These are phyloP conservation scores for Allomyces arbusculus DNA, from an alignment of 192 early-diverging fungal genomes.

Conservation along the genomic window DNA sequence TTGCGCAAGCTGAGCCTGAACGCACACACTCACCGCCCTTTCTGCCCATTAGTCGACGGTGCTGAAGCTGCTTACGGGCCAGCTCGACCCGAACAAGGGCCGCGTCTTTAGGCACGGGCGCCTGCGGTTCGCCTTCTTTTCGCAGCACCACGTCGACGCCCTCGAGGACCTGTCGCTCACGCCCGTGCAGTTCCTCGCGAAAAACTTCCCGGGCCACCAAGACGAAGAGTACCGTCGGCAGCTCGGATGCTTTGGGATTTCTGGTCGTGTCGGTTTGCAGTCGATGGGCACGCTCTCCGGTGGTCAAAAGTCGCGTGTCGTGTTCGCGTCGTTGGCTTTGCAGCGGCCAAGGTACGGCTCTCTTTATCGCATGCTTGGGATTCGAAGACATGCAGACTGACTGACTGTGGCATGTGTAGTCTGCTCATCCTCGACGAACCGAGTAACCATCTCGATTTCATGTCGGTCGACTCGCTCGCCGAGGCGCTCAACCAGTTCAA, in stretches of 20 bases:
- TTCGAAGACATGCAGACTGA: too few species aligned
- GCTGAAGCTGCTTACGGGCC: slow-evolving; percentile 73
- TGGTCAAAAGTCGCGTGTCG: slow-evolving; percentile 79
- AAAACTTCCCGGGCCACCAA: slow-evolving; percentile 67
- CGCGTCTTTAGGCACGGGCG: slow-evolving; percentile 78
- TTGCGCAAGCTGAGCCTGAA: background rate
- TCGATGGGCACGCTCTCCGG: slow-evolving; percentile 85
- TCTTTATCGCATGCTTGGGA: background rate
- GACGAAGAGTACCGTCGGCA: slow-evolving; percentile 94
- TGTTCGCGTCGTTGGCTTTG: slow-evolving; percentile 31
- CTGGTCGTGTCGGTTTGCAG: slow-evolving; percentile 88
- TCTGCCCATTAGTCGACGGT: slow-evolving; percentile 51
- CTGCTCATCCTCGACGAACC: slow-evolving; percentile 40
- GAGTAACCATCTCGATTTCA: slow-evolving; percentile 75
- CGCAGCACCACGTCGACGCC: slow-evolving; percentile 96
- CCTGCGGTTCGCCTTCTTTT: slow-evolving; percentile 81
- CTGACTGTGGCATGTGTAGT: slow-evolving; percentile 8
- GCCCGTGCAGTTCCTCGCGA: slow-evolving; percentile 72
- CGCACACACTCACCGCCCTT: too few species aligned
- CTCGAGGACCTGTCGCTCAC: slow-evolving; percentile 56
- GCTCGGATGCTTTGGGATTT: slow-evolving; percentile 84
- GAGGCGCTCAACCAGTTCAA: slow-evolving; percentile 66
- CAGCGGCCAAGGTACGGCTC: slow-evolving; percentile 2
- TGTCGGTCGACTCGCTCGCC: slow-evolving; percentile 84
- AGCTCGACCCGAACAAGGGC: slow-evolving; percentile 58